Base-by-base conservation (phyloP, 495 filamentous ascomycete genomes). In the Aspergillus cavernicola region DNA sequence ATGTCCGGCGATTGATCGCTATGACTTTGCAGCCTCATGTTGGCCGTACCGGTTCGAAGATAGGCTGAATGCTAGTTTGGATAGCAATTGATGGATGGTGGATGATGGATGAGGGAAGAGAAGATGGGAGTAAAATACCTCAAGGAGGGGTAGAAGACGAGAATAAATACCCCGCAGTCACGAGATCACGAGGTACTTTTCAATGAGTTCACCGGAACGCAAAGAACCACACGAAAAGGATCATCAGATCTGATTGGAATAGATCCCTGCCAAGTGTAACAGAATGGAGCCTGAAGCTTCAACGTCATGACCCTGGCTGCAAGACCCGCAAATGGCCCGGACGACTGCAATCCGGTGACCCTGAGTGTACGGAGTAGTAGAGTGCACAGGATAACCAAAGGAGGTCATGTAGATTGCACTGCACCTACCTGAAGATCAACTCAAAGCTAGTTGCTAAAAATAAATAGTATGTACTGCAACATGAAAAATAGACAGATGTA, bases 11-110 rank as follows among this genome's bases (percentile, higher is more conserved):
- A 33, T 50, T 61, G 52, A 58, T 64, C 60, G 39, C 39, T 43
- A 58, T 48, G 56, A 37, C 59, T 68, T 63, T 61, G 65, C 58
- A 47, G 55, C 64, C 64, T n/a, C 68, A 71, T 74, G 28, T 57
- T 59, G 68, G 64, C 57, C 68, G 62, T 74, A 72, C 71, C 69
- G 41, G 18, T 35, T 18, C 24, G 61, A 42, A 39, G 42, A 50
- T 53, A 31, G 26, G 11, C 15, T 20, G n/a, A n/a, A n/a, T n/a
- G n/a, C n/a, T 16, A 36, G 6, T 11, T 29, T 11, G 50, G 54
- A 19, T 11, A 10, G 26, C 24, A 41, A 38, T 19, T 40, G 40
- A 8, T 23, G 15, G 39, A 29, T 31, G 18, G n/a, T n/a, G n/a
- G n/a, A n/a, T n/a, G n/a, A n/a, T n/a, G n/a, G n/a, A n/a, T n/a